These are phyloP conservation scores for Amphibolis antarctica DNA, from an alignment of 106 monocot species.

Conservation along the genomic window DNA sequence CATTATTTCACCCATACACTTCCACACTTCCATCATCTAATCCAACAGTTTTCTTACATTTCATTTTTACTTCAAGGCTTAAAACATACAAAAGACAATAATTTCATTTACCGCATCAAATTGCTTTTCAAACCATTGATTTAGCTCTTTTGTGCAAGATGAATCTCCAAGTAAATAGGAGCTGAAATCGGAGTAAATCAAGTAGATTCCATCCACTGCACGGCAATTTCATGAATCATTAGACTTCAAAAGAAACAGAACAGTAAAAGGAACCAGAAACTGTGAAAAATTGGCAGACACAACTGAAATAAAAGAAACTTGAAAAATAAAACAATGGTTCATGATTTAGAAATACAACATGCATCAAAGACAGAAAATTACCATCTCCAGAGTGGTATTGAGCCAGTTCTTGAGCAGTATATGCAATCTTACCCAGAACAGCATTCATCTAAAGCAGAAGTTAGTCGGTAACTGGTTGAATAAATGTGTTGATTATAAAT, in stretches of 20 bases:
- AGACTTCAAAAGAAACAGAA: neutral
- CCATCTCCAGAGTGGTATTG: conserved; percentile 86
- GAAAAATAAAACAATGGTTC: neutral
- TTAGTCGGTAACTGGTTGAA: too few relatives aligned
- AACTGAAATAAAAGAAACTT: neutral
- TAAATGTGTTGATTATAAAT: too few relatives aligned
- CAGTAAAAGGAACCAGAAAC: neutral
- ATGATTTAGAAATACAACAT: neutral
- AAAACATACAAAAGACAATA: too few relatives aligned
- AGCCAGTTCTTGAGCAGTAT: conserved; percentile 78
- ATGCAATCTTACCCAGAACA: conserved; percentile 80
- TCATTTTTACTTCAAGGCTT: too few relatives aligned
- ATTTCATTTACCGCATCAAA: conserved; percentile 84
- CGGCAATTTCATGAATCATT: conserved; percentile 4
- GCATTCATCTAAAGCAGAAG: conserved; percentile 65
- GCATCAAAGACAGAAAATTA: conserved; percentile 15
- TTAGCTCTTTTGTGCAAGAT: conserved; percentile 77
- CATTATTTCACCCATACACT: too few relatives aligned
- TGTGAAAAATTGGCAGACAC: neutral
- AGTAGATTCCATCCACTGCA: conserved; percentile 74
- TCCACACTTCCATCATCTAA: too few relatives aligned
- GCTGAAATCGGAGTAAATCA: conserved; percentile 78
- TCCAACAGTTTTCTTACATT: too few relatives aligned
- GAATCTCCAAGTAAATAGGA: conserved; percentile 61
- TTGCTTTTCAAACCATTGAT: conserved; percentile 89